Evolutionary conservation across 164 flowering plant genomes (phyloP), one percentile per base, ranked within the genome.

Genomic region (Chloranthus sessilifolius): DNA sequence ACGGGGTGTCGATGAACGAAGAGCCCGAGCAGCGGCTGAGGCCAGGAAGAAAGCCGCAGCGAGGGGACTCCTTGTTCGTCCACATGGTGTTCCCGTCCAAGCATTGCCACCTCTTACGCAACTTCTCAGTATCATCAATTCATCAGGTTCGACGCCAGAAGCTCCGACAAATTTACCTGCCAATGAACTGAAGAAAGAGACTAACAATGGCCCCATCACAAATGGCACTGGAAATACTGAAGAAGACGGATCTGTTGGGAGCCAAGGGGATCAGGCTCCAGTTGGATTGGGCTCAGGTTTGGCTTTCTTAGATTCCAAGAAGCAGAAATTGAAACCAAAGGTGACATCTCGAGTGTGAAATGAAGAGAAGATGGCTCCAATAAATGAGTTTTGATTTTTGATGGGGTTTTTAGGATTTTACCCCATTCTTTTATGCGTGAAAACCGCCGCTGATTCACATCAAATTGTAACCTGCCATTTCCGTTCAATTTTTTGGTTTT

Each of bases 1-100:
- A 4, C 70, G 95, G 47, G 95, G 92, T 16, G 68, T 81, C 21
- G 97, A 89, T 59, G 97, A 89, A 56, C 70, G 97, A 50, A 91
- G 88, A 42, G 90, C 91, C 12, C 87, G 95, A 43, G 91, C 94
- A 19, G 85, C 85, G 8, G 95, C 87, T 33, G 96, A 81, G 48
- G 85, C 61, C 7, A 67, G 88, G 55, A 88, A 86, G 69, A 92
- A 85, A 60, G 94, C 96, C n/a, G 87, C 87, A 11, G 96, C 94
- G 1, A 75, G 69, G 65, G 96, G 95, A 7, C 82, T 85, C 19
- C 54, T 68, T 46, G 65, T 74, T 25, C 84, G 95, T 2, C 81
- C 80, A 0, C 92, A 75, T 30, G 88, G 85, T 57, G 79, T 74
- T 56, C 87, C 88, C 2, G 82, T 69, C 37, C 91, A 79, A 66